Base-by-base conservation (phyloP, 768 basidiomycete species). In the Rhodotorula kratochvilovae region DNA sequence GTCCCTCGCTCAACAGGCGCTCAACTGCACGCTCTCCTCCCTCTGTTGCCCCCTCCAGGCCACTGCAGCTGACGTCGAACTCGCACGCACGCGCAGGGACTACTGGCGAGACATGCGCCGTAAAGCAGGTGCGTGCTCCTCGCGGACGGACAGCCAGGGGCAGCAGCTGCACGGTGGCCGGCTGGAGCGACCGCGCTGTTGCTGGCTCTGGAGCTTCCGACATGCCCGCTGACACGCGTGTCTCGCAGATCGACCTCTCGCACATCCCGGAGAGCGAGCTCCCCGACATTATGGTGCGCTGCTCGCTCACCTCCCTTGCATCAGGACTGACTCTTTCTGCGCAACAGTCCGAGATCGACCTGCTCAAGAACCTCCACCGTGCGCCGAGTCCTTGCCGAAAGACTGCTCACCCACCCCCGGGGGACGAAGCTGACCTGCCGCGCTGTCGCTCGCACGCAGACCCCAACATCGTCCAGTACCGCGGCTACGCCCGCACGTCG, bases 401-500 rank as follows among this genome's bases (percentile, higher is more conserved):
- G 51, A 53, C n/a, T n/a, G 27, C 3, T 50, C 63, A 17, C 19
- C 15, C 19, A 5, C 23, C 3, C 48, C 27, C 23, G 48, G 21
- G 5, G 2, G 25, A 27, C 25, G 13, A n/a, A n/a, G 11, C 53
- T 57, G 3, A 31, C 33, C 29, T 21, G 29, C 17, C 31, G 2
- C 55, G 10, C 8, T 6, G 21, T 27, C 33, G 1, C 21, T 23
- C 21, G 17, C 66, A 45, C 27, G 31, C 1, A 95, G 93, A 98
- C 79, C 84, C 88, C 53, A 98, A 98, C 80, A 98, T 99, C 79
- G 96, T 98, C 79, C 95, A 99, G 82, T 99, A 99, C 83, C 94
- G 95, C 78, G 96, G 96, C 21, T 98, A 95, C 77, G 91, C 92
- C 79, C 92, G 93, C 82, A 94, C 92, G 62, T 87, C 88, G 66